phyloP scores from a whole-genome alignment of 108 stramenopile genomes.

The Skeletonema grethae region DNA sequence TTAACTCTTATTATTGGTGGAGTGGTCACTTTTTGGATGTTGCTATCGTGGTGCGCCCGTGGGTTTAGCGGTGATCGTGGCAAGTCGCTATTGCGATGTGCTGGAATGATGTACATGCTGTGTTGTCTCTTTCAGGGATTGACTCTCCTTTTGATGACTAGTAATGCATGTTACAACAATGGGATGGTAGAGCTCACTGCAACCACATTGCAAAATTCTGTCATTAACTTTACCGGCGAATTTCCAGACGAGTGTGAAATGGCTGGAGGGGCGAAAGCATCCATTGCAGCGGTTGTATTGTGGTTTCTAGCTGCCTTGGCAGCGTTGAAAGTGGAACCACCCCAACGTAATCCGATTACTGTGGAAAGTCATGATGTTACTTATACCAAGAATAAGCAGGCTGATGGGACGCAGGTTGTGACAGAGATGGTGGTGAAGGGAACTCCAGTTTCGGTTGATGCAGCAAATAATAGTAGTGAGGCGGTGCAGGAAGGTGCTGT shows the following conservation, averaged over 20 bases:
- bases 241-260: slow-evolving; percentile 32
- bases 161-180: slow-evolving; percentile 49
- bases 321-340: slow-evolving; percentile 37
- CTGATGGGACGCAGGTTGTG: slow-evolving; percentile 42
- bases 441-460: slow-evolving; percentile 21
- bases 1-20: slow-evolving; percentile 49
- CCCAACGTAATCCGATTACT: slow-evolving; percentile 26
- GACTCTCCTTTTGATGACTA: slow-evolving; percentile 42
- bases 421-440: slow-evolving; percentile 46
- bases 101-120: slow-evolving; percentile 24
- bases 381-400: slow-evolving; percentile 40
- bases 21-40: slow-evolving; percentile 28
- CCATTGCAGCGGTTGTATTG: slow-evolving; percentile 44
- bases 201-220: not conserved
- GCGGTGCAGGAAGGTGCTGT: not conserved
- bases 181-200: slow-evolving; percentile 2
- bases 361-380: slow-evolving; percentile 45
- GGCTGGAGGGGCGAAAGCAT: slow-evolving; percentile 36
- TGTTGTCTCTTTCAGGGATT: slow-evolving; percentile 50
- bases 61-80: not conserved
- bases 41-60: slow-evolving; percentile 29
- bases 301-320: slow-evolving; percentile 47
- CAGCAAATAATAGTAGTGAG: not conserved
- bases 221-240: not conserved
- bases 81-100: slow-evolving; percentile 7